Evolutionary conservation across 805 yeast species (phyloP).

Genomic region (Lipomyces sp.): DNA sequence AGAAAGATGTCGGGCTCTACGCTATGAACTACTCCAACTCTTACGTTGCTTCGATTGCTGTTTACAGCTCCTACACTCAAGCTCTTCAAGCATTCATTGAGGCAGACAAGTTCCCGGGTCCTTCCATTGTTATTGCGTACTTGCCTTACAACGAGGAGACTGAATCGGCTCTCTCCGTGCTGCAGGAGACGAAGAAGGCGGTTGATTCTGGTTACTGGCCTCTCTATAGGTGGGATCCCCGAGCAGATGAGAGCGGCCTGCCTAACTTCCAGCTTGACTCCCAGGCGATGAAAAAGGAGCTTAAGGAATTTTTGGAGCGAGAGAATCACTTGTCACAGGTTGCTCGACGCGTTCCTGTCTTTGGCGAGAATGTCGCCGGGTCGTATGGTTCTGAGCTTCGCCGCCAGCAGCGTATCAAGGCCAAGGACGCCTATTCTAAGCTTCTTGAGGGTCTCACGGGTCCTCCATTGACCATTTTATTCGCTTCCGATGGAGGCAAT

Average conservation of each 20-base stretch:
- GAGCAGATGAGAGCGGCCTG: slow-evolving; percentile 51
- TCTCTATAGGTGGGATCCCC: slow-evolving; percentile 82
- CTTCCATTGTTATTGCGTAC: slow-evolving; percentile 88
- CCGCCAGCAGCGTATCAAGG: slow-evolving; percentile 63
- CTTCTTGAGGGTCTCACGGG: slow-evolving; percentile 87
- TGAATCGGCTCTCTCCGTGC: slow-evolving; percentile 67
- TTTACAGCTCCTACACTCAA: slow-evolving; percentile 92
- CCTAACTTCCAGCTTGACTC: slow-evolving; percentile 83
- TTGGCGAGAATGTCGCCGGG: slow-evolving; percentile 71
- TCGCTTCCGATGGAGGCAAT: slow-evolving; percentile 91
- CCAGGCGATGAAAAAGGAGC: slow-evolving; percentile 72
- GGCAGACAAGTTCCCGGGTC: slow-evolving; percentile 88
- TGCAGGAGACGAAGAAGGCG: slow-evolving; percentile 85
- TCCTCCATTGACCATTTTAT: slow-evolving; percentile 84
- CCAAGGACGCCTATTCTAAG: slow-evolving; percentile 76
- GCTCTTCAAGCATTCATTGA: slow-evolving; percentile 85
- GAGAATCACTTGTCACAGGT: slow-evolving; percentile 85
- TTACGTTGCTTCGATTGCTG: slow-evolving; percentile 93
- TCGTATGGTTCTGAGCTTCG: slow-evolving; percentile 67
- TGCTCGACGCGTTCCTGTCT: slow-evolving; percentile 69
- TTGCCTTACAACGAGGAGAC: slow-evolving; percentile 70
- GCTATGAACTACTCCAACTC: slow-evolving; percentile 91
- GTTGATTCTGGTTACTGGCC: slow-evolving; percentile 98
- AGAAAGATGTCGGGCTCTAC: slow-evolving; percentile 90
- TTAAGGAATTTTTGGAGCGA: slow-evolving; percentile 80